Evolutionary conservation across 192 early-diverging fungal genomes (phyloP).

Genomic region (Linnemannia hyalina): DNA sequence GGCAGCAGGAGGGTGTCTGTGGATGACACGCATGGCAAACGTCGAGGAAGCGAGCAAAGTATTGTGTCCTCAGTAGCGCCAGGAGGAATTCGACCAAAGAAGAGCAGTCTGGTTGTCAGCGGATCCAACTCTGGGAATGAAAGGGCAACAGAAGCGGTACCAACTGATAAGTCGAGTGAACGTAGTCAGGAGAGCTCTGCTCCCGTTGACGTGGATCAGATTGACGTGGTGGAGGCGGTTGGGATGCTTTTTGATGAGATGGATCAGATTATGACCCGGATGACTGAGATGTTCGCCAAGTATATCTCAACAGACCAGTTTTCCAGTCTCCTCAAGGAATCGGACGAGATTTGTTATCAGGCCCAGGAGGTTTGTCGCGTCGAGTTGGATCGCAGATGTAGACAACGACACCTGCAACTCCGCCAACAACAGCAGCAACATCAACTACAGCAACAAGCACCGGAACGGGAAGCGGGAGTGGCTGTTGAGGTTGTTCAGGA

Average conservation of each 20-base stretch:
- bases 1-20: neutral
- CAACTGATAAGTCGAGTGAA: neutral
- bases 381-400: conserved; percentile 8
- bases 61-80: neutral
- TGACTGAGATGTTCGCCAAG: conserved; percentile 25
- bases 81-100: neutral
- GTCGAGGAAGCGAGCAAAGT: neutral
- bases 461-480: neutral
- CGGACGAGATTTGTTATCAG: conserved; percentile 29
- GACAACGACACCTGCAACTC: neutral
- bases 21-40: neutral
- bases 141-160: neutral
- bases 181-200: neutral
- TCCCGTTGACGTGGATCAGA: neutral
- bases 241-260: conserved; percentile 26
- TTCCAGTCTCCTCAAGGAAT: conserved; percentile 22
- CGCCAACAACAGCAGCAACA: neutral
- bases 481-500: neutral
- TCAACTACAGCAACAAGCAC: neutral
- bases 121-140: neutral
- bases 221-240: conserved; percentile 6
- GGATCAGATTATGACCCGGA: conserved; percentile 20
- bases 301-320: conserved; percentile 29
- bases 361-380: conserved; percentile 22
- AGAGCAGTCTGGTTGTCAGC: neutral